Base-by-base conservation (phyloP, 352 stramenopile genomes). In the Phytophthora pini region DNA sequence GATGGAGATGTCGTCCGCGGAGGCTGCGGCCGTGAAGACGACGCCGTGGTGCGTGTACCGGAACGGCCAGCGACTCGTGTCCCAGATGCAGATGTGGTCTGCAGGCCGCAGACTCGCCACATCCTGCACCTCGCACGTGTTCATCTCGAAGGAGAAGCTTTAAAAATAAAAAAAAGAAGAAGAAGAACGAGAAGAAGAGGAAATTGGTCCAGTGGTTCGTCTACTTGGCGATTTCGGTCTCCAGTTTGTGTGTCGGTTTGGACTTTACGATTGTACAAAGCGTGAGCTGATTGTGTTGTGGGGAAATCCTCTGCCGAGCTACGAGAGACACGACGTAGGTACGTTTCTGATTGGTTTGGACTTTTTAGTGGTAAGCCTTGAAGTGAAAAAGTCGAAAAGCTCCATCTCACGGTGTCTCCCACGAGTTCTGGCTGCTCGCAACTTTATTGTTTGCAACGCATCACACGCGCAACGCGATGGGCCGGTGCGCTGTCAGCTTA, bases 61-160 rank as follows among this genome's bases (percentile, higher is more conserved):
- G 68, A 91, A 88, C 1, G 85, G 85, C 82, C 82, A 93, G 32
- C 85, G 82, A 51, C 68, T 84, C 17, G 80, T 87, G 63, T 93
- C 85, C 85, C 85, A 93, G 55, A 93, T 90, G 67, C 77, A 89
- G 26, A 93, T 81, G 63, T 93, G 85, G 73, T 93, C 85, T 9
- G 67, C 79, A 22, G 55, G 53, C 50, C 83, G 80, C n/a, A 93
- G 74, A 51, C 69, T 81, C 44, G 64, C 53, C 2, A 93, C 82
- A 60, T 78, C 62, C 52, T 80, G 69, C 60, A 93, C 82, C 17
- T 63, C 75, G 63, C 79, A 88, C 12, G 79, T 89, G 65, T 92
- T 90, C 84, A 92, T 79, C 20, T 59, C 36, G 29, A 9, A 41
- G 2, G 24, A 51, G 40, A 29, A 31, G 27, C 22, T 20, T 40